Evolutionary conservation across 2,329 filamentous ascomycete species (phyloP).

Genomic region (Podosphaera fusca): DNA sequence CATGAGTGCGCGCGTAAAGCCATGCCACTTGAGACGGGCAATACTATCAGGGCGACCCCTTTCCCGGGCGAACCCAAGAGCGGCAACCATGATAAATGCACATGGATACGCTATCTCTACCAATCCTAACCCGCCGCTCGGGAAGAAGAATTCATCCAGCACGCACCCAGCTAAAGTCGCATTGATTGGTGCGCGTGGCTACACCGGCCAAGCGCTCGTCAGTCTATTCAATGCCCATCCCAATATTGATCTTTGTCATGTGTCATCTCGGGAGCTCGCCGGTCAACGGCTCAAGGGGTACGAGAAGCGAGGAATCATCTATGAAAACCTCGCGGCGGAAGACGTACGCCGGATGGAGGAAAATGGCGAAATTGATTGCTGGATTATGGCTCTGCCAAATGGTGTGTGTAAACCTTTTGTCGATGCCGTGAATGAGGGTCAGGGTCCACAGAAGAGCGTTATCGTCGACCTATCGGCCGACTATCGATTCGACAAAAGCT

Average conservation of each 20-base stretch:
- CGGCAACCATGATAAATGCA: not conserved
- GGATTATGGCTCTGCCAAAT: constrained; percentile 94
- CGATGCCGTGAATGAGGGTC: constrained; percentile 58
- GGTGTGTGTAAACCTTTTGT: constrained; percentile 86
- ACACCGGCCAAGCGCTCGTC: constrained; percentile 81
- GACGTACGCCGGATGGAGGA: constrained; percentile 71
- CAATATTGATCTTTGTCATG: constrained; percentile 70
- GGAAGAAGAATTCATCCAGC: constrained; percentile 71
- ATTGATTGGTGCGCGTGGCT: constrained; percentile 77
- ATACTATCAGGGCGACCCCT: no score
- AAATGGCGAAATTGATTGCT: constrained; percentile 71
- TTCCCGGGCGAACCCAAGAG: no score
- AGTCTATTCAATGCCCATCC: constrained; percentile 71
- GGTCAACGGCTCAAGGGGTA: constrained; percentile 79
- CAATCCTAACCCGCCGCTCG: constrained; percentile 77
- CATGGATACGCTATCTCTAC: constrained; percentile 39
- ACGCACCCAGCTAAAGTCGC: constrained; percentile 56
- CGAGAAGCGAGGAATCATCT: constrained; percentile 72
- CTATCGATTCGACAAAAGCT: constrained; percentile 66
- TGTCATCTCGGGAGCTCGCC: constrained; percentile 77
- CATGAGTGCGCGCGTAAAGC: no score
- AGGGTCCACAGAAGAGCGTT: constrained; percentile 38
- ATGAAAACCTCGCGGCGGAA: constrained; percentile 73
- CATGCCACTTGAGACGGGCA: no score
- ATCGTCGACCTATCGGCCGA: constrained; percentile 93